These are phyloP conservation scores for Drechslerella coelobrocha DNA, from an alignment of 2,329 filamentous ascomycete species.

Conservation along the genomic window DNA sequence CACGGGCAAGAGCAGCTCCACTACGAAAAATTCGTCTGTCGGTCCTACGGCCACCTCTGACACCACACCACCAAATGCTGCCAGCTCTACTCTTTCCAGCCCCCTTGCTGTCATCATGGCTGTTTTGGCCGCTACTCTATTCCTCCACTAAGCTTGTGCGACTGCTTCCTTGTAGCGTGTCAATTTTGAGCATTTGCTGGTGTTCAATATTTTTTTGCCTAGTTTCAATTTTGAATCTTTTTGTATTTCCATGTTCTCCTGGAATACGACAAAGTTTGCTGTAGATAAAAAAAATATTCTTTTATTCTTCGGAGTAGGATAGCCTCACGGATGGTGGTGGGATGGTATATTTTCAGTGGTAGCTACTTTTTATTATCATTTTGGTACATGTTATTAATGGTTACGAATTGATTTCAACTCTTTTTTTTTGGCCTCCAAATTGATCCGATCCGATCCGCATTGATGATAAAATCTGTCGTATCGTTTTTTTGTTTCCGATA, in stretches of 20 bases:
- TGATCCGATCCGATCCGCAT: too few relatives aligned
- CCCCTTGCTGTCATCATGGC: constrained; percentile 48
- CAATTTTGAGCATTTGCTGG: constrained; percentile 29
- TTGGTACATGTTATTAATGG: constrained; percentile 2
- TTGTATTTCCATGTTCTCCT: background rate
- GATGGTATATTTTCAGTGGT: too few relatives aligned
- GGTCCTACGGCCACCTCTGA: background rate
- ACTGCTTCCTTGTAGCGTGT: constrained; percentile 4
- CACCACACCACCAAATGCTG: constrained; percentile 39
- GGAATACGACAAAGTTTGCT: constrained; percentile 10
- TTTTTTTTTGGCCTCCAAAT: background rate
- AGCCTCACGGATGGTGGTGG: too few relatives aligned
- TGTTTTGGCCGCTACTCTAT: constrained; percentile 42
- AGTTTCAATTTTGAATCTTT: background rate
- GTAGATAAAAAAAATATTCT: constrained; percentile 38
- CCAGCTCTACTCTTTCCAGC: constrained; percentile 39
- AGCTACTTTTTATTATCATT: background rate
- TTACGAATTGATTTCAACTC: background rate
- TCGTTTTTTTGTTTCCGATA: too few relatives aligned
- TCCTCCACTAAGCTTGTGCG: constrained; percentile 45
- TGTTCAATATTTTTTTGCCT: constrained; percentile 5
- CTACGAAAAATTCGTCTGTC: constrained; percentile 7
- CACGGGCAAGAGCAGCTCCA: background rate
- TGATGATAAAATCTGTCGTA: too few relatives aligned
- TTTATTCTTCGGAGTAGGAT: too few relatives aligned